These are phyloP conservation scores for Aspergillus fumigatiaffinis DNA, from an alignment of 2,329 filamentous ascomycete genomes.

Conservation along the genomic window DNA sequence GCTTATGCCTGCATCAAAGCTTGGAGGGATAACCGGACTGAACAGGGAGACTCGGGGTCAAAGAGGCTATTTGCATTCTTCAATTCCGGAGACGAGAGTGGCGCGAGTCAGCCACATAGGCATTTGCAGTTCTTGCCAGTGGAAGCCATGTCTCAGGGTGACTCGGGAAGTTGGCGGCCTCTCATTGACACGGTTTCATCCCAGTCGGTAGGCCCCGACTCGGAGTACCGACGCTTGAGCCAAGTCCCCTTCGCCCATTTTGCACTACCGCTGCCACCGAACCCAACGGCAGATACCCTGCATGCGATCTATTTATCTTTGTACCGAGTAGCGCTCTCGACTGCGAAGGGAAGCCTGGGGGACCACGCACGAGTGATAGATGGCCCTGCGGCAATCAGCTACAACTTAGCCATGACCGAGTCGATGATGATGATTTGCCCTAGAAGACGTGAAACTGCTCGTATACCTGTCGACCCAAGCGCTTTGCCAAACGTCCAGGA, in stretches of 20 bases:
- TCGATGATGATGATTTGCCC: slow-evolving; percentile 53
- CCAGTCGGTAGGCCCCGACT: slow-evolving; percentile 8
- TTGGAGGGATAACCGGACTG: slow-evolving; percentile 28
- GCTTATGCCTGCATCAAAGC: slow-evolving; percentile 40
- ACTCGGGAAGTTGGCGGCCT: slow-evolving; percentile 41
- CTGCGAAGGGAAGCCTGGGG: slow-evolving; percentile 18
- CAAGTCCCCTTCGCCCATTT: slow-evolving; percentile 51
- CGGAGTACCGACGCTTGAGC: slow-evolving; percentile 23
- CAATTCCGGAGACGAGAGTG: slow-evolving; percentile 47
- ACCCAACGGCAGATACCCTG: slow-evolving; percentile 37
- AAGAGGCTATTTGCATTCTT: slow-evolving; percentile 46
- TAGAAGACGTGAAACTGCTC: slow-evolving; percentile 43
- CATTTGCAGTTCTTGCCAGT: slow-evolving; percentile 48
- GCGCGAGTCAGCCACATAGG: slow-evolving; percentile 46
- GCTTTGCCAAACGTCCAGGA: slow-evolving; percentile 27
- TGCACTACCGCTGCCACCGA: slow-evolving; percentile 37
- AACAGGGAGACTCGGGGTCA: not conserved
- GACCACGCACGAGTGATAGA: slow-evolving; percentile 15
- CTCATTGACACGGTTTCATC: slow-evolving; percentile 41
- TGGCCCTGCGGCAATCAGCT: slow-evolving; percentile 49
- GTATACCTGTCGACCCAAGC: slow-evolving; percentile 36
- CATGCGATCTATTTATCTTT: slow-evolving; percentile 38
- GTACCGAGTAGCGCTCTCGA: slow-evolving; percentile 39
- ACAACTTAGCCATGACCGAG: slow-evolving; percentile 57
- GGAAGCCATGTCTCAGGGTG: slow-evolving; percentile 40